A percentile compares a stretch with the other conserved stretches of the same genome.
Conservation (phyloP, 2,329 filamentous ascomycete genomes). For the Phaeoacremonium minimum region DNA sequence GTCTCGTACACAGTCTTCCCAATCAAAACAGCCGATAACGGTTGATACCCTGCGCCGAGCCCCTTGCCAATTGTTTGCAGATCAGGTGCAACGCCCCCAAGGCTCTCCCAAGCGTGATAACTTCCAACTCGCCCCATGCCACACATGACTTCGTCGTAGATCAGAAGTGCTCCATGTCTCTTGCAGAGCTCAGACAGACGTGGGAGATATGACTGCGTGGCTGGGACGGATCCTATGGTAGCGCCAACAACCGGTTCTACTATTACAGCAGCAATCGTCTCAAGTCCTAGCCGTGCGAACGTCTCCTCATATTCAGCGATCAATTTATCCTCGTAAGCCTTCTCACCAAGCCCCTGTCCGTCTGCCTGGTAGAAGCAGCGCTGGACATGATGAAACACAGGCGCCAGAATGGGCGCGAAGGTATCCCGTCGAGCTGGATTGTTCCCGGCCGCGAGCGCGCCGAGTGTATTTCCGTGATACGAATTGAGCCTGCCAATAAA, state of each 20-base stretch:
- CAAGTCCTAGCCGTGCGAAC: constrained; percentile 59
- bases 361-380: constrained; percentile 65
- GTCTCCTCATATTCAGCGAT: constrained; percentile 63
- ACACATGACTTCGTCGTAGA: constrained; percentile 65
- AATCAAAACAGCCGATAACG: constrained; percentile 54
- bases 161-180: constrained; percentile 48
- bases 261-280: constrained; percentile 67
- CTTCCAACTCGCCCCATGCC: constrained; percentile 59
- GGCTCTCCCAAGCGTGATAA: constrained; percentile 60
- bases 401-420: constrained; percentile 58
- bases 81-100: constrained; percentile 51
- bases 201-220: constrained; percentile 49
- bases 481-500: constrained; percentile 66
- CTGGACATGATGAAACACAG: constrained; percentile 56
- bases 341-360: constrained; percentile 44
- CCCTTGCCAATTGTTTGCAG: constrained; percentile 63
- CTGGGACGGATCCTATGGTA: constrained; percentile 47
- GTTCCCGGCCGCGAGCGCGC: constrained; percentile 60
- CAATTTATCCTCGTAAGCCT: constrained; percentile 56
- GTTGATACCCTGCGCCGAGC: constrained; percentile 56
- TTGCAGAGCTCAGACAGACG: constrained; percentile 49
- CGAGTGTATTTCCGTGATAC: constrained; percentile 70
- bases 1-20: constrained; percentile 42
- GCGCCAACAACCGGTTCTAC: constrained; percentile 72
- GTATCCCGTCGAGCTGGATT: constrained; percentile 55